Evolutionary conservation across 257 asterid genomes (phyloP).

Genomic region (Vinca minor): DNA sequence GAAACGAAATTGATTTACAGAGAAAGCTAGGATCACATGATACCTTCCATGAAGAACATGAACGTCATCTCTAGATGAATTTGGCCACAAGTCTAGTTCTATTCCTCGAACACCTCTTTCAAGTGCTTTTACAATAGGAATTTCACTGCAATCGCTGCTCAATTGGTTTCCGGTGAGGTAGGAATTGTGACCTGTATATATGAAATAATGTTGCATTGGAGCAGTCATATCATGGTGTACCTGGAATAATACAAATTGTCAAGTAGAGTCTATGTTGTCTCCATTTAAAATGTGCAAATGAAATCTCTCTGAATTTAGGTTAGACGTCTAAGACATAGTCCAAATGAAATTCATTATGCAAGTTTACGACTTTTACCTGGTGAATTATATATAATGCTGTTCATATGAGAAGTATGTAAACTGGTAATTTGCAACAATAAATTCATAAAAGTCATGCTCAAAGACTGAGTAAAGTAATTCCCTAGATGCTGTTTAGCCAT

Average conservation of each 20-base stretch:
- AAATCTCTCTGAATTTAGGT: background rate
- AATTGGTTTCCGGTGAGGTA: slow-evolving; percentile 88
- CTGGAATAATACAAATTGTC: slow-evolving; percentile 44
- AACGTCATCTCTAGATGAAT: slow-evolving; percentile 59
- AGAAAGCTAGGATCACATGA: too few species aligned
- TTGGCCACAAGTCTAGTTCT: slow-evolving; percentile 92
- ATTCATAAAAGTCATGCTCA: background rate
- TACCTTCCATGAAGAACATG: slow-evolving; percentile 98
- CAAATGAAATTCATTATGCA: background rate
- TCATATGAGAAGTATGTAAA: background rate
- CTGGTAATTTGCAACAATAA: background rate
- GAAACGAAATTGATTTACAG: background rate
- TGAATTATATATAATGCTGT: background rate
- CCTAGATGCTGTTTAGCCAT: background rate
- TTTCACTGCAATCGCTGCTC: slow-evolving; percentile 89
- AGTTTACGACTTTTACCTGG: too few species aligned
- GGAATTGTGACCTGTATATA: slow-evolving; percentile 92
- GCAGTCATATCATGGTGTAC: slow-evolving; percentile 95
- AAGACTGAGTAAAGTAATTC: background rate
- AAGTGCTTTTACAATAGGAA: slow-evolving; percentile 61
- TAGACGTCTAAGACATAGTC: background rate
- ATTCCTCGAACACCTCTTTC: slow-evolving; percentile 90
- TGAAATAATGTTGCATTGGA: slow-evolving; percentile 93
- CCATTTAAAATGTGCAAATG: background rate
- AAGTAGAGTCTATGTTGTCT: slow-evolving; percentile 13